Base-by-base conservation (phyloP, 2,329 filamentous ascomycete genomes). In the Plenodomus biglobosus region DNA sequence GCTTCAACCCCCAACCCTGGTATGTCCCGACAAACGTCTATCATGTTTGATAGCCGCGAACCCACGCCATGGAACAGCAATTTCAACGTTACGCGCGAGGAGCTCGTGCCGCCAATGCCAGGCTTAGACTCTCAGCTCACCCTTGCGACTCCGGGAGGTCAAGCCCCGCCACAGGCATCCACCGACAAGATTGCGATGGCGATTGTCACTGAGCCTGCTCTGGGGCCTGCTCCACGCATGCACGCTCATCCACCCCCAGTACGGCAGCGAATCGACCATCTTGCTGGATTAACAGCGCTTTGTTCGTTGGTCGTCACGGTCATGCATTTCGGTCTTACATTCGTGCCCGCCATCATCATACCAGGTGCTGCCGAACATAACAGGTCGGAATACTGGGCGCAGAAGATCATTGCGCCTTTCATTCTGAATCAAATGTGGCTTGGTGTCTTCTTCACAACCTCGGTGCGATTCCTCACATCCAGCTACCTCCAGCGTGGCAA, bases 401-500 rank as follows among this genome's bases (percentile, higher is more conserved):
- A 72, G 24, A 73, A 72, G 50, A 73, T 74, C 10, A 59, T 78
- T 17, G 72, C 71, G 0, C 70, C 75, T 1, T 77, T 74, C 51
- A 56, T 78, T 10, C 68, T 78, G 30, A 76, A 77, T 24, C 73
- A 73, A 36, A 68, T 77, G 47, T 78, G 75, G 73, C 73, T 79
- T 11, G 76, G 76, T 17, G 73, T 75, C 19, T 78, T 79, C 63
- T 75, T 79, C 59, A 75, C 75, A 8, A 78, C 74, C 7, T 76
- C 76, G 0, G 75, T 74, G 34, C 73, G 76, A 39, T 79, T 79
- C 57, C 49, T 78, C 22, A 68, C 71, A 11, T 62, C 70, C 1
- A 67, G 67, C 34, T 79, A 76, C 42, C 65, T 79, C 8, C 69
- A 65, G 38, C 72, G 66, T 3, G 76, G 75, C 16, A 72, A 76